A percentile compares a stretch with the other conserved stretches of the same genome.
Evolutionary conservation across 1,139 yeast genomes (phyloP).

Genomic region (Citeromyces siamensis): DNA sequence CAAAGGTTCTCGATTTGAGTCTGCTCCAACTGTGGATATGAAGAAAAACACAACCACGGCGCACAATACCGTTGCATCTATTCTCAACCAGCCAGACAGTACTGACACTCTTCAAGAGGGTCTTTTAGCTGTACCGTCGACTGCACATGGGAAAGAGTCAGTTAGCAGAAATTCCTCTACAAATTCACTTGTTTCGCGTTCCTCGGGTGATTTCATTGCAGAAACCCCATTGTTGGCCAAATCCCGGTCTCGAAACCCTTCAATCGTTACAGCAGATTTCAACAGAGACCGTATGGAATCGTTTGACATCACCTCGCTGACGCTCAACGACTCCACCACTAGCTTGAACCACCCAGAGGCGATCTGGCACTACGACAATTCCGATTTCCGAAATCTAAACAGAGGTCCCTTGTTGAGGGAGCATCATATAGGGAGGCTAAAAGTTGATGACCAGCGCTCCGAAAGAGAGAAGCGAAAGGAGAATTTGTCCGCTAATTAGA

Average conservation of each 20-base stretch:
- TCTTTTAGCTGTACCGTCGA: slow-evolving; percentile 9
- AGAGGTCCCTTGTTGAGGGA: slow-evolving; percentile 1
- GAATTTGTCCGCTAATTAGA: too few species aligned
- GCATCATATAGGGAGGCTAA: slow-evolving; percentile 2
- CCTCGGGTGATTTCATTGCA: not conserved
- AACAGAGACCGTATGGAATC: slow-evolving; percentile 7
- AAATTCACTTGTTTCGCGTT: not conserved
- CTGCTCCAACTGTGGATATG: slow-evolving; percentile 22
- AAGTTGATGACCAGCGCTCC: slow-evolving; percentile 4
- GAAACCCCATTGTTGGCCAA: slow-evolving; percentile 1
- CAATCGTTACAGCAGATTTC: not conserved
- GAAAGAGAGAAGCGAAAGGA: not conserved
- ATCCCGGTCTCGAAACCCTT: not conserved
- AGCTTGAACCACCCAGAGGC: not conserved
- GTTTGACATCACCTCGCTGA: slow-evolving; percentile 7
- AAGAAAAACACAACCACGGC: slow-evolving; percentile 15
- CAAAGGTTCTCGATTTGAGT: slow-evolving; percentile 21
- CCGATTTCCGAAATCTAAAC: not conserved
- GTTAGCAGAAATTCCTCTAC: slow-evolving; percentile 2
- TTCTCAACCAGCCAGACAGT: slow-evolving; percentile 21
- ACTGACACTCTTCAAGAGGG: slow-evolving; percentile 16
- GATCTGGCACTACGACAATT: slow-evolving; percentile 3
- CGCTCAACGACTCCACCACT: not conserved
- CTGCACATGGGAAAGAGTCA: slow-evolving; percentile 3
- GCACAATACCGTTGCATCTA: slow-evolving; percentile 17